These are phyloP conservation scores for Pestalotiopsis sp. DNA, from an alignment of 2,329 filamentous ascomycete genomes.

Conservation along the genomic window DNA sequence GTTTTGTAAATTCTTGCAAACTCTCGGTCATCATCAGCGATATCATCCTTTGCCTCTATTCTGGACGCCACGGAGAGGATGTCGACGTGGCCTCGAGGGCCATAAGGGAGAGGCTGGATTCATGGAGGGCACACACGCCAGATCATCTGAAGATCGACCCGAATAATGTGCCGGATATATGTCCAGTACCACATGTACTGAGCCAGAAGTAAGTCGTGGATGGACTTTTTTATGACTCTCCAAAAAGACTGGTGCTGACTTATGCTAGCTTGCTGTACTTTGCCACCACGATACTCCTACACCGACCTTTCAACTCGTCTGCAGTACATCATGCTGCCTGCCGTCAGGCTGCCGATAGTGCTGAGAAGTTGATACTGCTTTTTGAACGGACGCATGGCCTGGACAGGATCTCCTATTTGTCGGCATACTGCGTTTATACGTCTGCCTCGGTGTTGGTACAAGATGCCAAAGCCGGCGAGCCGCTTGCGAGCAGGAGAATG, in stretches of 20 bases:
- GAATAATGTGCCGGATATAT: conserved; percentile 1
- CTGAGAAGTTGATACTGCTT: conserved; percentile 29
- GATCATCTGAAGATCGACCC: conserved; percentile 7
- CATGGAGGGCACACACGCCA: conserved; percentile 4
- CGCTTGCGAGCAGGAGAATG: conserved; percentile 22
- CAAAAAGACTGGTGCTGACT: not conserved
- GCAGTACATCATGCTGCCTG: conserved; percentile 24
- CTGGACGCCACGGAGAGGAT: not conserved
- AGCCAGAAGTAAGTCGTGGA: conserved; percentile 7
- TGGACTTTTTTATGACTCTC: not conserved
- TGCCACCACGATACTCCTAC: conserved; percentile 27
- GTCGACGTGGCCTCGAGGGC: not conserved
- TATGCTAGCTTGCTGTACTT: conserved; percentile 22
- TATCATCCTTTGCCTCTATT: conserved; percentile 5
- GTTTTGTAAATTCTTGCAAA: conserved; percentile 10
- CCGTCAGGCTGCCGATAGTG: conserved; percentile 25
- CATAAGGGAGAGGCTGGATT: conserved; percentile 5
- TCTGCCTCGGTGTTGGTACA: conserved; percentile 31
- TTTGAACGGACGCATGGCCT: conserved; percentile 32
- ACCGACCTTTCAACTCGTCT: conserved; percentile 27
- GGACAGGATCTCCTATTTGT: conserved; percentile 31
- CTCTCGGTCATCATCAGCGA: conserved; percentile 11
- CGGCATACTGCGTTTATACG: conserved; percentile 36
- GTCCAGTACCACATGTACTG: conserved; percentile 5
- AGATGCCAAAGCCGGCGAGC: conserved; percentile 27